Evolutionary conservation across 257 asterid species (phyloP), one percentile per base, ranked within the genome.

Genomic region (Solanum paucissectum): DNA sequence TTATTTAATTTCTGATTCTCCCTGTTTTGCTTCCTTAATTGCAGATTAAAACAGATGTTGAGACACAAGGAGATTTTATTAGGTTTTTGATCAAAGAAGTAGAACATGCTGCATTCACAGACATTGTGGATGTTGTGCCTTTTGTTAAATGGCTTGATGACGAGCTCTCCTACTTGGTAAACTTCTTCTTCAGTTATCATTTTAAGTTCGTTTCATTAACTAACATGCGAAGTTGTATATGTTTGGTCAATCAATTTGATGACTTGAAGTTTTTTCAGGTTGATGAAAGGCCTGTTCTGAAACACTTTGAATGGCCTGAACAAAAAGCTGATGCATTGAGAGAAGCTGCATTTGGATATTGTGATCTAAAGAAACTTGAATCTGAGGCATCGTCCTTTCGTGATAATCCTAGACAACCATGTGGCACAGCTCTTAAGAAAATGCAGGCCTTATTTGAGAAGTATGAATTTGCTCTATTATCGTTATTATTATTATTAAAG

Each of bases 111-210:
- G 95, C 95, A 73, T 97, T 96, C 86, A 89, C 94, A 23, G 96
- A 95, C 91, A 97, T 97, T 89, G 98, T 96, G 86, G 99, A 97
- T 91, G 98, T 97, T 68, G 94, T 96, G 38, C 94, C 98, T 60
- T 97, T 97, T 83, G 99, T 97, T 10, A 97, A 97, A 90, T 97
- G 99, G 99, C 99, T 97, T 29, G 99, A 97, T 72, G 99, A 97
- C 84, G 99, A 97, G 90, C 99, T 97, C 69, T 96, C 98, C 33
- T 93, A 91, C 92, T 88, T 97, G 98, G 99, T 97, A 92, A 25
- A 38, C 60, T 5, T 34, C 44, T 86, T 25, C 23, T 16, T 27
- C 1, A 23, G 13, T 72, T 27, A 7, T 29, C 7, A 34, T 72
- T 25, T 9, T 25, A 40, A 23, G 1, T 73, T 46, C 9, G 0